A percentile compares a stretch with the other conserved stretches of the same genome.
Evolutionary conservation across 1,139 yeast genomes (phyloP).

Genomic region (Pichia sp.): DNA sequence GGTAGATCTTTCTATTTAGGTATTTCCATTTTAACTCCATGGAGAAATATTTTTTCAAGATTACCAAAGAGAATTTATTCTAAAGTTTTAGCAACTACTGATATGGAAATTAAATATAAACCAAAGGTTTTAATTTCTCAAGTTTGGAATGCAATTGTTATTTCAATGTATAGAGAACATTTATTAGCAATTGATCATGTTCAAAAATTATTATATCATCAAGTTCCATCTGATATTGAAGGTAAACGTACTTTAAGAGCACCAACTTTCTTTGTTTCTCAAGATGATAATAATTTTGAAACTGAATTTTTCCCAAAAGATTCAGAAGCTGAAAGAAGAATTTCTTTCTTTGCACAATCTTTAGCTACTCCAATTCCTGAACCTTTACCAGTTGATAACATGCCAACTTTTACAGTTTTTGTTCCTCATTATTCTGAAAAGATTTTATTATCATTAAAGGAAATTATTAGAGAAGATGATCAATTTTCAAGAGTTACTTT

Average conservation of each 20-base stretch:
- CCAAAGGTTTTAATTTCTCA: conserved; percentile 97
- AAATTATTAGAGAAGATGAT: conserved; percentile 97
- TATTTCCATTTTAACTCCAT: conserved; percentile 96
- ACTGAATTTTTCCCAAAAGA: conserved; percentile 25
- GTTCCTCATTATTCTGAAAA: conserved; percentile 98
- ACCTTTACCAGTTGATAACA: conserved; percentile 96
- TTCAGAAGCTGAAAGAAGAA: conserved; percentile 99
- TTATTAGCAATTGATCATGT: conserved; percentile 96
- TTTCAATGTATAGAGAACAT: conserved; percentile 55
- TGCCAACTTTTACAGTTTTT: conserved; percentile 97
- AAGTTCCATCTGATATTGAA: conserved; percentile 73
- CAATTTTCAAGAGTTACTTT: conserved; percentile 96
- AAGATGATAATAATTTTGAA: conserved; percentile 46
- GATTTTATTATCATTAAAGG: conserved; percentile 88
- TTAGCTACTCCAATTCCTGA: conserved; percentile 97
- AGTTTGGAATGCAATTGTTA: conserved; percentile 90
- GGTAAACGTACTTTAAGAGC: conserved; percentile 98
- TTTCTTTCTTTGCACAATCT: conserved; percentile 97
- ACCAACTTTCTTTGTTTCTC: conserved; percentile 96
- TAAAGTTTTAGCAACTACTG: conserved; percentile 94
- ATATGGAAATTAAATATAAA: conserved; percentile 97
- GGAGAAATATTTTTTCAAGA: conserved; percentile 98
- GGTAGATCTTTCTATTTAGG: conserved; percentile 98
- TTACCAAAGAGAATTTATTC: conserved; percentile 98
- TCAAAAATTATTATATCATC: conserved; percentile 92